A percentile compares a stretch with the other conserved stretches of the same genome.
Evolutionary conservation across 345 rosid genomes (phyloP).

Genomic region (Schrenkiella parvula): DNA sequence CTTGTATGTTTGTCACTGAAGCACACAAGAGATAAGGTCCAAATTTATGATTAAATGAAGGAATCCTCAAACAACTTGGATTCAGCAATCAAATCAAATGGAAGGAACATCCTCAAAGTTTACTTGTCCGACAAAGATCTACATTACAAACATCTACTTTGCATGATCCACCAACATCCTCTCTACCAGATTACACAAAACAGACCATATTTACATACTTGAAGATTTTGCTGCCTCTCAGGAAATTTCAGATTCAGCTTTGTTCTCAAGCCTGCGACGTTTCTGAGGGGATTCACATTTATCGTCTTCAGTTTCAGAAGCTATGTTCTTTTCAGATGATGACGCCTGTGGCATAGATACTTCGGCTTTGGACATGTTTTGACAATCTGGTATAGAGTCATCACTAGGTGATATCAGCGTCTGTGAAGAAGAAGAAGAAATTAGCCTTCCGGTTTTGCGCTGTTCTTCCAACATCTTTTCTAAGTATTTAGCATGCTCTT

Average conservation of each 20-base stretch:
- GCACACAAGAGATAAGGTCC: background rate
- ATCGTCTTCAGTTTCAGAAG: constrained; percentile 23
- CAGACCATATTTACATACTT: constrained; percentile 14
- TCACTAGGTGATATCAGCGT: constrained; percentile 35
- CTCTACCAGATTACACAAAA: constrained; percentile 13
- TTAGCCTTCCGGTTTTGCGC: constrained; percentile 55
- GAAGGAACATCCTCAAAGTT: background rate
- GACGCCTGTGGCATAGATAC: constrained; percentile 29
- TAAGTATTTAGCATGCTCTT: constrained; percentile 83
- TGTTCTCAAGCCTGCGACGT: constrained; percentile 37
- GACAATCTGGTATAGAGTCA: constrained; percentile 29
- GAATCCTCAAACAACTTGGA: background rate
- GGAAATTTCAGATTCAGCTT: constrained; percentile 37
- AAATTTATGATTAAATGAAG: background rate
- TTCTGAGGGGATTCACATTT: constrained; percentile 37
- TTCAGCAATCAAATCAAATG: constrained; percentile 9
- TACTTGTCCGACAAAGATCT: constrained; percentile 4
- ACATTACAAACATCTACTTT: constrained; percentile 23
- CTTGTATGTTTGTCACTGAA: background rate
- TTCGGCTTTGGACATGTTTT: constrained; percentile 38
- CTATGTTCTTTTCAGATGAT: constrained; percentile 35
- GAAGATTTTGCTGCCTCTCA: constrained; percentile 24
- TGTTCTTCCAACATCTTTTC: constrained; percentile 83
- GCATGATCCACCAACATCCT: background rate
- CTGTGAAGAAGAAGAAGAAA: constrained; percentile 36